Conservation (phyloP, 805 yeast genomes). For the Debaryomyces hansenii region DNA sequence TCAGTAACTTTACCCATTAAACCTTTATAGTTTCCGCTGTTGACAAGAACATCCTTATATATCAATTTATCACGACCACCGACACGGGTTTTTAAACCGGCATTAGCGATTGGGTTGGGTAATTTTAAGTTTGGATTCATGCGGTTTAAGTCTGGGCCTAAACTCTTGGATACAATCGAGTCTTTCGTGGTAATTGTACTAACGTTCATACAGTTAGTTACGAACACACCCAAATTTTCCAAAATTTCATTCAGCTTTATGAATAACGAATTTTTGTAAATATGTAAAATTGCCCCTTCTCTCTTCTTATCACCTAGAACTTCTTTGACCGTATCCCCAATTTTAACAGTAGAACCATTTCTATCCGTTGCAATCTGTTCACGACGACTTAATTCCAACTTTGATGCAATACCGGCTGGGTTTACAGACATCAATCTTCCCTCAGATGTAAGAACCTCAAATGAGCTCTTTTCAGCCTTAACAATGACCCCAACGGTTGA, state of each 20-base stretch:
- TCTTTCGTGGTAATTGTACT: conserved; percentile 85
- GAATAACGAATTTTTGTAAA: conserved; percentile 77
- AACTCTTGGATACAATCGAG: conserved; percentile 54
- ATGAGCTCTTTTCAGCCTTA: conserved; percentile 84
- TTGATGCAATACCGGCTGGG: conserved; percentile 81
- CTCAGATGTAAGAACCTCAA: conserved; percentile 76
- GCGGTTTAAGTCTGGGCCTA: conserved; percentile 67
- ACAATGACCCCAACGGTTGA: conserved; percentile 86
- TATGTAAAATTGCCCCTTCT: conserved; percentile 85
- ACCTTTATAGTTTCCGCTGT: conserved; percentile 93
- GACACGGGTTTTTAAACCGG: conserved; percentile 47
- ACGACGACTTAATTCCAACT: conserved; percentile 61
- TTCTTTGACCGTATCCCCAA: conserved; percentile 94
- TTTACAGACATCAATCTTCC: conserved; percentile 71
- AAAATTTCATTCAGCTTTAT: conserved; percentile 73
- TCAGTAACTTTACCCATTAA: conserved; percentile 91
- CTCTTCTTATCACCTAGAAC: conserved; percentile 62
- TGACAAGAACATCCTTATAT: conserved; percentile 81
- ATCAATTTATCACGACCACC: conserved; percentile 82
- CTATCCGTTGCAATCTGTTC: conserved; percentile 85
- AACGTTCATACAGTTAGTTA: conserved; percentile 70
- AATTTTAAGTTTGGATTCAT: conserved; percentile 83
- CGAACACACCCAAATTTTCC: conserved; percentile 92
- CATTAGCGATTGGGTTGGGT: conserved; percentile 49
- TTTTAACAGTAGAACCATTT: conserved; percentile 78